Evolutionary conservation across 2,329 filamentous ascomycete species (phyloP), one percentile per base, ranked within the genome.

Genomic region (Zymoseptoria brevis): DNA sequence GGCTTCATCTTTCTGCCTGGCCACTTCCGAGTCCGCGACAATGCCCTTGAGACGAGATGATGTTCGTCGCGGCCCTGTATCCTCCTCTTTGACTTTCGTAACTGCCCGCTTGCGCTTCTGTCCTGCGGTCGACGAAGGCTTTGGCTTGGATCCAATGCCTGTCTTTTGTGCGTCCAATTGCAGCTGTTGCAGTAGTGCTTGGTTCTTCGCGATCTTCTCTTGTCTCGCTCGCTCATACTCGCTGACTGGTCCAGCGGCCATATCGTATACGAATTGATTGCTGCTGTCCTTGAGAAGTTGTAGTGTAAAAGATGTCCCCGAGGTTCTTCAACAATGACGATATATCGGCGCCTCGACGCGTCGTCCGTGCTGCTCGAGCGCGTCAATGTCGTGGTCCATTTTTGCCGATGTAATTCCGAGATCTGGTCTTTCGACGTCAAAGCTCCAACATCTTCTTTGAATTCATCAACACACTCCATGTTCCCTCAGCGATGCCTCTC

Each of bases 201-300:
- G 87, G 67, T 95, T 94, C 57, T 89, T 86, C 0, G 87, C 89
- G 49, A 96, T 95, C 66, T 96, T 96, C 61, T 91, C 90, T 16
- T 90, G 83, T 0, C 92, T 83, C 66, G 89, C 86, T 68, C 87
- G 86, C 79, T 96, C 92, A 74, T 96, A 96, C 48, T 90, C 89
- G 74, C 89, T 95, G 67, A 95, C 77, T 50, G 64, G 60, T 51
- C 56, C 58, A 50, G 62, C 63, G 16, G 64, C 64, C 64, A 68
- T 67, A 11, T 56, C 57, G 41, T 29, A 2, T 29, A 29, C 24
- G 24, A 29, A 8, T 8, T 2, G 3, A 26, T 8, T 29, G 8
- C 26, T 41, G 29, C 21, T 58, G 22, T 48, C 13, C 24, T 26
- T n/a, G 6, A 24, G 30, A 19, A 53, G 45, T 30, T 29, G 22